These are phyloP conservation scores for Tetracladium maxilliforme DNA, from an alignment of 2,329 filamentous ascomycete genomes.

Conservation along the genomic window DNA sequence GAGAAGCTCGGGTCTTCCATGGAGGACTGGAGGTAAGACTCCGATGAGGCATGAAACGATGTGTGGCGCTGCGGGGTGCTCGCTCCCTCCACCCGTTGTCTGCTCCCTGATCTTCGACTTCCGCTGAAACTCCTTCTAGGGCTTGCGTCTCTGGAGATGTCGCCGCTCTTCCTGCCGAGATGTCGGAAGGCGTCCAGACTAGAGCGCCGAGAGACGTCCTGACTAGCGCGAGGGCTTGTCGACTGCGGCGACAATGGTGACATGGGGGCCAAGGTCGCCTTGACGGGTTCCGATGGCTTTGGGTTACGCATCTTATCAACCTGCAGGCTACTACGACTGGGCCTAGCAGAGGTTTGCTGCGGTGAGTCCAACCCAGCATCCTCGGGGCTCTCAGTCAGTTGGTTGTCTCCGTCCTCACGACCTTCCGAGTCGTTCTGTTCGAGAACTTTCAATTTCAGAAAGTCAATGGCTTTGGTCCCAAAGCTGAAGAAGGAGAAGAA, in stretches of 20 bases:
- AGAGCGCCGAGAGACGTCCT: too few species aligned
- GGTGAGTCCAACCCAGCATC: too few species aligned
- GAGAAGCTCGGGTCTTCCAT: constrained; percentile 64
- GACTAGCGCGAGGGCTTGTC: too few species aligned
- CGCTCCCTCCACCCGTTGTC: constrained; percentile 28
- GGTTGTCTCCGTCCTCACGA: too few species aligned
- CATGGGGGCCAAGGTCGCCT: constrained; percentile 41
- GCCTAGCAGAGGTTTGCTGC: too few species aligned
- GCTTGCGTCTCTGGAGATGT: constrained; percentile 28
- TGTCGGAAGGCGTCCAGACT: too few species aligned
- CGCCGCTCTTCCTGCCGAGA: constrained; percentile 30
- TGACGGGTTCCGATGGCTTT: too few species aligned
- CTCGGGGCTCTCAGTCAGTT: too few species aligned
- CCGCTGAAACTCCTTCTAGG: constrained; percentile 11
- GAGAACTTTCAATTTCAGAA: too few species aligned
- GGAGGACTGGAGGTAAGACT: constrained; percentile 64
- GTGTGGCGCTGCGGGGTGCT: constrained; percentile 12
- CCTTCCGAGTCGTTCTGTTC: too few species aligned
- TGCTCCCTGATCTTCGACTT: background rate
- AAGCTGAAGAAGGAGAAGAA: constrained; percentile 93
- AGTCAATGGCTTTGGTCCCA: constrained; percentile 68
- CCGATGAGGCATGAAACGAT: constrained; percentile 53
- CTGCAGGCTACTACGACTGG: too few species aligned
- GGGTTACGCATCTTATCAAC: too few species aligned
- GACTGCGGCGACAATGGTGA: constrained; percentile 19